Percentiles rank a stretch among this genome's conserved stretches.
Conservation (phyloP, 192 early-diverging fungal genomes). For the Phycomyces nitens region DNA sequence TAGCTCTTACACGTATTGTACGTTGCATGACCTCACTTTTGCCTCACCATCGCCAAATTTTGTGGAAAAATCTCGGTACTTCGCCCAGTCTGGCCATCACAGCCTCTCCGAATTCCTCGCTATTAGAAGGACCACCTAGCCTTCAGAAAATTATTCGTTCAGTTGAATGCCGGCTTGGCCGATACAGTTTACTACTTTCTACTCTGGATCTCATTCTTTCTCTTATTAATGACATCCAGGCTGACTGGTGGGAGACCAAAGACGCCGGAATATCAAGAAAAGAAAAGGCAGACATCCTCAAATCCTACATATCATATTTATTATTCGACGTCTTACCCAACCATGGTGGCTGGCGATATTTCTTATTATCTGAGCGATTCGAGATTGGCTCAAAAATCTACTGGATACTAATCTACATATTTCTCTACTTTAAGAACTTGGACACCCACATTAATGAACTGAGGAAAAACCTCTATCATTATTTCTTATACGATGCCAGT, state of each 20-base stretch:
- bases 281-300: conserved; percentile 14
- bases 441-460: background rate
- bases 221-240: conserved; percentile 20
- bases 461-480: conserved; percentile 31
- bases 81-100: conserved; percentile 21
- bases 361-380: conserved; percentile 21
- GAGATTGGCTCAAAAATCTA: conserved; percentile 27
- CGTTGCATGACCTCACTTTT: conserved; percentile 17
- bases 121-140: background rate
- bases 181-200: conserved; percentile 22
- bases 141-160: conserved; percentile 17
- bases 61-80: conserved; percentile 21
- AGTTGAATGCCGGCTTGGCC: conserved; percentile 20
- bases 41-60: conserved; percentile 13
- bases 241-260: conserved; percentile 9
- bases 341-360: conserved; percentile 34
- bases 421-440: conserved; percentile 5
- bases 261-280: background rate
- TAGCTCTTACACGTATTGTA: conserved; percentile 5
- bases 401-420: conserved; percentile 18
- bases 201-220: conserved; percentile 23
- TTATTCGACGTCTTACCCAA: conserved; percentile 28
- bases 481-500: conserved; percentile 48
- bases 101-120: background rate
- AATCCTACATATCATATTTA: conserved; percentile 17